A percentile compares a stretch with the other conserved stretches of the same genome.
phyloP scores from a whole-genome alignment of 1,139 yeast species.

The Magnusiomyces starmeri region DNA sequence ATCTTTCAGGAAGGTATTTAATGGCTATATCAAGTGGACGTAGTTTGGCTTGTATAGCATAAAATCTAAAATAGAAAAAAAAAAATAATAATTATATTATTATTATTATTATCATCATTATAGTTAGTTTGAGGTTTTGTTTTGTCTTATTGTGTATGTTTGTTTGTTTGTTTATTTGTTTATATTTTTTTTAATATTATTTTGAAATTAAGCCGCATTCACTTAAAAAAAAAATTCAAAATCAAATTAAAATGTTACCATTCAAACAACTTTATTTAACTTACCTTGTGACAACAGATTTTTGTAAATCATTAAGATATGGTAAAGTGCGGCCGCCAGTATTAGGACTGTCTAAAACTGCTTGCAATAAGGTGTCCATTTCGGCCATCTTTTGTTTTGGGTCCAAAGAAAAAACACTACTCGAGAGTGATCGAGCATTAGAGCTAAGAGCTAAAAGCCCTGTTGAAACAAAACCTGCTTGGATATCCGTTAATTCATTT shows the following conservation, averaged over 20 bases:
- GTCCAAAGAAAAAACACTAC: neutral
- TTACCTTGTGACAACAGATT: constrained; percentile 1
- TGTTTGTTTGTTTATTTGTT: neutral
- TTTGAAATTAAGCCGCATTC: neutral
- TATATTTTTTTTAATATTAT: neutral
- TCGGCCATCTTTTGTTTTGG: neutral
- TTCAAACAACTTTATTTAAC: neutral
- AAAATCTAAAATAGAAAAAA: neutral
- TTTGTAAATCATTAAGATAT: constrained; percentile 3
- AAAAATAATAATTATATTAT: no score
- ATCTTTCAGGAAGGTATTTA: neutral
- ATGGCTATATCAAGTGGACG: neutral
- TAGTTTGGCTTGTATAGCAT: neutral
- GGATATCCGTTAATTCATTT: neutral
- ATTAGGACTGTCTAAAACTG: neutral
- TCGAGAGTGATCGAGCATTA: neutral
- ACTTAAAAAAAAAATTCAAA: no score
- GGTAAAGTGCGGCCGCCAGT: neutral
- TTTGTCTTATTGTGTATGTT: neutral
- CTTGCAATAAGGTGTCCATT: constrained; percentile 2
- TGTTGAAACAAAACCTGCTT: neutral
- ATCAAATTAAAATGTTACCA: neutral
- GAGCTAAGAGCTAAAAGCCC: neutral
- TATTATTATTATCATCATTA: no score
- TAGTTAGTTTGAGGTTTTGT: neutral